phyloP scores from a whole-genome alignment of 331 rosid genomes.

The Rosa hybrid region DNA sequence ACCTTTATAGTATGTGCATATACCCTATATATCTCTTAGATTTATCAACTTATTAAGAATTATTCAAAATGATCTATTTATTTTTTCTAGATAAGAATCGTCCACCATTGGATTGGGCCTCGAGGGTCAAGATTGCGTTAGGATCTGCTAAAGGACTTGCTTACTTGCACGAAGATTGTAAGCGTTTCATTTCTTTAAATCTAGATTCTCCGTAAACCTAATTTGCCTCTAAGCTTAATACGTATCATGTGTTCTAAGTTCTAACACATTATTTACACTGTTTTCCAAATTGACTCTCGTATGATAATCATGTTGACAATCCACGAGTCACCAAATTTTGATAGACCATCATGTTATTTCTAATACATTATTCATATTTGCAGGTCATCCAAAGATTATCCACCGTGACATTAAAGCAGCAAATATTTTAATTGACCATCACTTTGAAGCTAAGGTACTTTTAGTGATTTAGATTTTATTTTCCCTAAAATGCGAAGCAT shows the following conservation, averaged over 20 bases:
- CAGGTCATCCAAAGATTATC: conserved; percentile 83
- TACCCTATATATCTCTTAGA: not conserved
- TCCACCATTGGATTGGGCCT: conserved; percentile 56
- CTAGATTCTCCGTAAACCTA: not conserved
- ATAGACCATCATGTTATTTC: not conserved
- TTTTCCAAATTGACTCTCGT: not conserved
- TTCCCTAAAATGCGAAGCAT: not conserved
- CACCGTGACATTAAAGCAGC: conserved; percentile 77
- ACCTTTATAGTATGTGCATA: conserved; percentile 54
- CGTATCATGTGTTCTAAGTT: not conserved
- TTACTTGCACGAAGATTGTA: conserved; percentile 83
- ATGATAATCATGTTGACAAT: not conserved
- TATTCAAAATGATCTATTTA: not conserved
- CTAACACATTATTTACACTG: not conserved
- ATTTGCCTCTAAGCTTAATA: not conserved
- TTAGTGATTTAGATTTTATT: not conserved
- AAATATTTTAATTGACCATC: conserved; percentile 63
- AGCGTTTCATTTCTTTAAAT: not conserved
- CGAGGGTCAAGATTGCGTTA: conserved; percentile 60
- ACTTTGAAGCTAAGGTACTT: conserved; percentile 68
- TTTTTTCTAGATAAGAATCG: conserved; percentile 40
- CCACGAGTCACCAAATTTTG: not conserved
- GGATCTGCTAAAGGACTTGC: conserved; percentile 89
- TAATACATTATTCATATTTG: not conserved
- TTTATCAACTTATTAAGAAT: not conserved